phyloP scores from a whole-genome alignment of 768 basidiomycete species.

The Boletus coccyginus region DNA sequence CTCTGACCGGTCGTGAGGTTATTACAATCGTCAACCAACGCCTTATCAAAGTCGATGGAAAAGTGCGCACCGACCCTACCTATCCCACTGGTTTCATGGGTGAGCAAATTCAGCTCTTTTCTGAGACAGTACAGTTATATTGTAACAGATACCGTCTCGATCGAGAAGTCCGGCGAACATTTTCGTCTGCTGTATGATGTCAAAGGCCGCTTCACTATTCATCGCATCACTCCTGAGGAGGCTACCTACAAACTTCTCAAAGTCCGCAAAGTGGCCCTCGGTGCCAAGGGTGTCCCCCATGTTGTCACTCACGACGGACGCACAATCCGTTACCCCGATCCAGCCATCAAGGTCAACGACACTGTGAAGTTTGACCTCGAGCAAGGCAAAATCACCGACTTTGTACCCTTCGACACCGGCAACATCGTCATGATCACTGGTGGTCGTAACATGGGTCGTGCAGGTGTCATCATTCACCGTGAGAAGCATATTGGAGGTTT shows the following conservation, averaged over 20 bases:
- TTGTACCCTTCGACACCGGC: conserved; percentile 94
- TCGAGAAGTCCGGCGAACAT: conserved; percentile 98
- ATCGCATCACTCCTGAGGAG: conserved; percentile 98
- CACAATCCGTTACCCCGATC: conserved; percentile 99
- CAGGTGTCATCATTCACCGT: conserved; percentile 91
- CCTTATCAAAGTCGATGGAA: conserved; percentile 96
- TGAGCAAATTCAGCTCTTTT: conserved; percentile 34
- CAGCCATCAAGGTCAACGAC: conserved; percentile 92
- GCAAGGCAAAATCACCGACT: conserved; percentile 89
- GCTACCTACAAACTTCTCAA: conserved; percentile 95
- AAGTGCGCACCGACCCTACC: conserved; percentile 96
- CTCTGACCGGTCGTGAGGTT: conserved; percentile 95
- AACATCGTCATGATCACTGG: conserved; percentile 98
- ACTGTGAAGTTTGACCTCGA: conserved; percentile 96
- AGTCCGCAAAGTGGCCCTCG: conserved; percentile 89
- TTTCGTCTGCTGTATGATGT: conserved; percentile 99
- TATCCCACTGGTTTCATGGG: conserved; percentile 98
- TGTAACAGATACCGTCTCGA: conserved; percentile 82
- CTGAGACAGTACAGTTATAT: background rate
- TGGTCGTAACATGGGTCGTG: conserved; percentile 99
- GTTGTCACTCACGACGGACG: conserved; percentile 99
- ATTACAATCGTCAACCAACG: conserved; percentile 93
- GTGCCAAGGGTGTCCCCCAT: conserved; percentile 92
- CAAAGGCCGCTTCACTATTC: conserved; percentile 99
- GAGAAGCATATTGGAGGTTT: conserved; percentile 99